phyloP scores from a whole-genome alignment of 2,329 filamentous ascomycete genomes.

The Apiospora aurea region DNA sequence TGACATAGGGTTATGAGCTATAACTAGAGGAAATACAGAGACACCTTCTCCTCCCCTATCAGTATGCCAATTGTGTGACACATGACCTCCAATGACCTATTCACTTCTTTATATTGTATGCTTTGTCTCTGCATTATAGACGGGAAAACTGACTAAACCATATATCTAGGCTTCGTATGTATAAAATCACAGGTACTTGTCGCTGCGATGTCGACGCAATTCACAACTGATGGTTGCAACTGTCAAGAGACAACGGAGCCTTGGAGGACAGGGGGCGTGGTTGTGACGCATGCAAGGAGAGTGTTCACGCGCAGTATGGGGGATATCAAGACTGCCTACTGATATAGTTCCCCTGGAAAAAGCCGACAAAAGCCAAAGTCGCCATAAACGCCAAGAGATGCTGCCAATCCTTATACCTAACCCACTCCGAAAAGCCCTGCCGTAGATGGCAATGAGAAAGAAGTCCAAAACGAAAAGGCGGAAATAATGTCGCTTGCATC shows the following conservation, averaged over 20 bases:
- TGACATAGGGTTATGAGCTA: background rate
- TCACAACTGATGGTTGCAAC: background rate
- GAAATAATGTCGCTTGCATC: constrained; percentile 10
- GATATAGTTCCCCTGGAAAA: background rate
- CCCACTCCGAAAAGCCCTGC: background rate
- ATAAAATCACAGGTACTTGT: background rate
- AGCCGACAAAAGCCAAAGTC: background rate
- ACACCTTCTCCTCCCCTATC: background rate
- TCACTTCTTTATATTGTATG: background rate
- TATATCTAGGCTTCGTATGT: background rate
- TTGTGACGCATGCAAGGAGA: background rate
- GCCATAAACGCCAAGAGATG: constrained; percentile 8
- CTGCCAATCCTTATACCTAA: constrained; percentile 16
- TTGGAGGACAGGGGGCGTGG: background rate
- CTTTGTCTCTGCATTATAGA: background rate
- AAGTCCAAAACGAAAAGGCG: background rate
- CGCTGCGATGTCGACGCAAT: background rate
- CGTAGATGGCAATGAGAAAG: background rate
- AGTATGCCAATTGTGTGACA: background rate
- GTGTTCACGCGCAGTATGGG: background rate
- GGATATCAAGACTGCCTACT: constrained; percentile 9
- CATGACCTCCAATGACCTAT: background rate
- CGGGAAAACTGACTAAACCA: background rate
- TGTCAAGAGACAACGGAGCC: background rate
- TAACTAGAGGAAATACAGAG: background rate